These are phyloP conservation scores for Epicoccum nigrum DNA, from an alignment of 2,329 filamentous ascomycete species.

Conservation along the genomic window DNA sequence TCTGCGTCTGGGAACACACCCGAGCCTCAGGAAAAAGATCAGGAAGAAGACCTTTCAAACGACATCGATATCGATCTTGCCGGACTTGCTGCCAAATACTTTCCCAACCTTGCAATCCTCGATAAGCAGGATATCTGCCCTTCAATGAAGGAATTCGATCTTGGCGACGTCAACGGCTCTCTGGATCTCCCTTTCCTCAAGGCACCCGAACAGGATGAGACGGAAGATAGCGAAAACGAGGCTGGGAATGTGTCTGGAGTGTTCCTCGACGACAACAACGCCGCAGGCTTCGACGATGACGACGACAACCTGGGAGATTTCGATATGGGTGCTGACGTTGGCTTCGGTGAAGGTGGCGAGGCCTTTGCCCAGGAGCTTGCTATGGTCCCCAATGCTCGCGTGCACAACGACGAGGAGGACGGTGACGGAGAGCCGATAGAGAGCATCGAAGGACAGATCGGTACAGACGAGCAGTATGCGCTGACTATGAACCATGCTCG, in stretches of 20 bases:
- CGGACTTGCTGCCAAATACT: constrained; percentile 78
- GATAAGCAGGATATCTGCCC: constrained; percentile 93
- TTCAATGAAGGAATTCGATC: constrained; percentile 89
- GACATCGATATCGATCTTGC: constrained; percentile 80
- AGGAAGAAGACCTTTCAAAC: constrained; percentile 39
- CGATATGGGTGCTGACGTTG: constrained; percentile 68
- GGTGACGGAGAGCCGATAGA: constrained; percentile 56
- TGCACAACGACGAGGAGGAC: constrained; percentile 68
- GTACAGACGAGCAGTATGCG: constrained; percentile 71
- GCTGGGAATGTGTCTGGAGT: constrained; percentile 74
- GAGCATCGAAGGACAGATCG: constrained; percentile 56
- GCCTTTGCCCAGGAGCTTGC: constrained; percentile 93
- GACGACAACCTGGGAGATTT: constrained; percentile 70
- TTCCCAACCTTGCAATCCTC: constrained; percentile 76
- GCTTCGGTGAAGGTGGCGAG: constrained; percentile 95
- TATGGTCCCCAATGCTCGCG: constrained; percentile 81
- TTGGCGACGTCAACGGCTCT: constrained; percentile 83
- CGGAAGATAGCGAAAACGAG: constrained; percentile 59
- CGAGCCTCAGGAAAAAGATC: constrained; percentile 42
- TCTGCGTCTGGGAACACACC: constrained; percentile 49
- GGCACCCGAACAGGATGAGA: constrained; percentile 77
- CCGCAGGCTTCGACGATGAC: constrained; percentile 76
- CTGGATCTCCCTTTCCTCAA: constrained; percentile 92
- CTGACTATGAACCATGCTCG: constrained; percentile 76
- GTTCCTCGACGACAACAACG: constrained; percentile 86